phyloP scores from a whole-genome alignment of 352 stramenopile species.

The Phytophthora citrophthora region DNA sequence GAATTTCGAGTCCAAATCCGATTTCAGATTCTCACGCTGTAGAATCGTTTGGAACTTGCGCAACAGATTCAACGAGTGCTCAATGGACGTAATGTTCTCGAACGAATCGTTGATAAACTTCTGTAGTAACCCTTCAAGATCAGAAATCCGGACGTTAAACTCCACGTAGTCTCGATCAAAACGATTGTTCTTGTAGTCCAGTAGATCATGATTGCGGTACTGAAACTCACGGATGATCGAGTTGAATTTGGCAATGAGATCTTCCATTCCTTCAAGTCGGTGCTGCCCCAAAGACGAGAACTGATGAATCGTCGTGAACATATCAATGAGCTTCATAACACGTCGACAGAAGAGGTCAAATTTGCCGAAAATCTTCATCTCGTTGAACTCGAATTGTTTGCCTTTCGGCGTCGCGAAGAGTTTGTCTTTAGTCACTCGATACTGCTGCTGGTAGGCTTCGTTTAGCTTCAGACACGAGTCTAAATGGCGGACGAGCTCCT shows the following conservation, averaged over 20 bases:
- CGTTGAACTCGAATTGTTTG: slow-evolving; percentile 99
- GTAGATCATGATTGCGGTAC: slow-evolving; percentile 96
- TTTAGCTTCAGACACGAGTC: slow-evolving; percentile 98
- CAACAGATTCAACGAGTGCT: slow-evolving; percentile 96
- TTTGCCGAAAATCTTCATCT: slow-evolving; percentile 99
- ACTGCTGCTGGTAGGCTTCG: slow-evolving; percentile 98
- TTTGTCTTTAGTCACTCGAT: slow-evolving; percentile 97
- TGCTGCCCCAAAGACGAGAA: slow-evolving; percentile 93
- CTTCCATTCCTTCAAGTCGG: slow-evolving; percentile 93
- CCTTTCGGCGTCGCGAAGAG: slow-evolving; percentile 94
- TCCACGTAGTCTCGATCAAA: slow-evolving; percentile 98
- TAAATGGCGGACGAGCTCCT: slow-evolving; percentile 95
- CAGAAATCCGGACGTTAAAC: slow-evolving; percentile 95
- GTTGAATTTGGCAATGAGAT: slow-evolving; percentile 95
- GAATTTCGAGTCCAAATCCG: slow-evolving; percentile 98
- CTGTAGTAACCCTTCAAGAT: slow-evolving; percentile 96
- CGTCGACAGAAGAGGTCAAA: slow-evolving; percentile 98
- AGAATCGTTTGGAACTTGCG: slow-evolving; percentile 98
- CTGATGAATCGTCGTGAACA: slow-evolving; percentile 99
- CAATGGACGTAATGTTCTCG: slow-evolving; percentile 98
- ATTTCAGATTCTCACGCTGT: slow-evolving; percentile 98
- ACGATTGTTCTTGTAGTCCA: slow-evolving; percentile 99
- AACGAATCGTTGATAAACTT: slow-evolving; percentile 99
- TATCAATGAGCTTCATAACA: slow-evolving; percentile 99
- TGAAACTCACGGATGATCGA: slow-evolving; percentile 97